Base-by-base conservation (phyloP, 345 rosid species). In the Citrus cavaleriei region DNA sequence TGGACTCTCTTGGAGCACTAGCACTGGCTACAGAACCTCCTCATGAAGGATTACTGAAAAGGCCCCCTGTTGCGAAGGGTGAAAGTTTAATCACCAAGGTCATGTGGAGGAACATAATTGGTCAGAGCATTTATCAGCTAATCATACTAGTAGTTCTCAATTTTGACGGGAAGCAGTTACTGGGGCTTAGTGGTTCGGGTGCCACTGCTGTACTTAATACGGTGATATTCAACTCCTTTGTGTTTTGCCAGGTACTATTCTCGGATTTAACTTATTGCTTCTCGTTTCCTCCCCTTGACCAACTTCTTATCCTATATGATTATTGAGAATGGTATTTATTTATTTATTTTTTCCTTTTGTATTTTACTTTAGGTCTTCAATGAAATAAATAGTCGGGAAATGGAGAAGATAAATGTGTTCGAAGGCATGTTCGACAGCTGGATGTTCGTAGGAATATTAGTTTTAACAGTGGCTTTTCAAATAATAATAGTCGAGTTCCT, bases 81-180 rank as follows among this genome's bases (percentile, higher is more conserved):
- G 84, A 88, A 72, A 91, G 91, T 80, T 95, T 95, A 79, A 92
- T 95, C 71, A 92, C 97, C 35, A 91, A 37, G 83, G 80, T 89
- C 57, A 95, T 95, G 98, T 93, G 98, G 99, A 87, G 97, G 82
- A 93, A 95, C 80, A 92, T 95, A 76, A 82, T 90, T 71, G 99
- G 97, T 65, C 98, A 95, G 83, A 90, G 98, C 77, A 90, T 92
- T 40, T 96, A 93, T 78, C 98, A 95, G 75, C 80, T 95, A 13
- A 82, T 86, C 55, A 84, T 91, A 77, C 90, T 95, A 9, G 91
- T 89, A 40, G 78, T 84, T n/a, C 91, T 95, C 68, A 83, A 85
- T 58, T 92, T 95, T 59, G 77, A 78, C 12, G 98, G 97, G 49
- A 88, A 85, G 80, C 78, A 81, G 32, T 77, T 95, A 27, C 88